Base-by-base conservation (phyloP, 371 early-diverging fungal genomes). In the Mortierella sp. region DNA sequence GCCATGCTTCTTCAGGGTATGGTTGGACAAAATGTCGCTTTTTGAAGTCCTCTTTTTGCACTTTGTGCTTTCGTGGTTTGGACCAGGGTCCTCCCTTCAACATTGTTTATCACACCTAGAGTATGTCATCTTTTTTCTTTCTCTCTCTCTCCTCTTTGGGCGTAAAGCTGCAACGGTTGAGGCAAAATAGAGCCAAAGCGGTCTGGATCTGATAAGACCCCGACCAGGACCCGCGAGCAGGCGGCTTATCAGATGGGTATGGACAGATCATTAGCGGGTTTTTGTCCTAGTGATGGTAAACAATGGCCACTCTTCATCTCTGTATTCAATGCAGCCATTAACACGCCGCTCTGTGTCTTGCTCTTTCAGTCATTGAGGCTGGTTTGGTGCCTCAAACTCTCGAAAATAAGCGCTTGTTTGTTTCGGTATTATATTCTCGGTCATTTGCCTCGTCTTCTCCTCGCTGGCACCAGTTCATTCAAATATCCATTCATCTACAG, bases 171-270 rank as follows among this genome's bases (percentile, higher is more conserved):
- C 8, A n/a, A 19, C 9, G 54, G 19, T 40, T 40, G 43, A n/a
- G n/a, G 54, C 24, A n/a, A 54, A 54, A n/a, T n/a, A 8, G 67
- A 34, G 67, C 13, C 28, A 13, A 28, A 10, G 37, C 10, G 67
- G 67, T 40, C 67, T 67, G 67, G 67, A 67, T 67, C 67, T 40
- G 67, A 67, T 67, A 67, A 67, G 67, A 67, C 67, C 43, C 34
- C 67, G n/a, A 37, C 67, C 8, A 21, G 24, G 37, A 37, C 64
- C 24, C 31, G 19, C 31, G 40, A 2, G 43, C 24, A 19, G 21
- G 24, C 67, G 43, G 67, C 67, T 67, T 67, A 67, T 67, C 67
- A 67, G 67, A 67, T 67, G 67, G 11, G 10, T 24, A 67, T 67
- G 67, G 11, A 24, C 40, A 24, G 67, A 24, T 21, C 0, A 40